phyloP scores from a whole-genome alignment of 345 rosid species.

The Stellera chamaejasme region DNA sequence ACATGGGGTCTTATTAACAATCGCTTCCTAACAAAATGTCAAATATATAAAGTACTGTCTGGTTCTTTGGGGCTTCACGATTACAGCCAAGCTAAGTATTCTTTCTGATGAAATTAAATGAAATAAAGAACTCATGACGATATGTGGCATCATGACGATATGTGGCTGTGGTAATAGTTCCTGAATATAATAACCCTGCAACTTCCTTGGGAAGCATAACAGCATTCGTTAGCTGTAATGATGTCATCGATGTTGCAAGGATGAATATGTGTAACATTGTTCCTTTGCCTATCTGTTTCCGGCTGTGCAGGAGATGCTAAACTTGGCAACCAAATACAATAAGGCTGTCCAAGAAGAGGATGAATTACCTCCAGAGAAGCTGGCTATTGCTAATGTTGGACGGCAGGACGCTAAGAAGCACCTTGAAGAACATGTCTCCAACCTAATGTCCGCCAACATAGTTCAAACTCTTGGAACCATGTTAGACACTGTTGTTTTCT shows the following conservation, averaged over 20 bases:
- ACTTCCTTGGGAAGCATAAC: too few relatives aligned
- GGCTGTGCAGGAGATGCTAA: conserved; percentile 81
- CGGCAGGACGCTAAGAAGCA: conserved; percentile 99
- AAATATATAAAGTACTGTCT: not conserved
- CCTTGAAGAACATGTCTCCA: conserved; percentile 90
- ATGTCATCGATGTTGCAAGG: too few relatives aligned
- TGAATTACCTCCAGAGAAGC: conserved; percentile 88
- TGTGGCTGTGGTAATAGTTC: too few relatives aligned
- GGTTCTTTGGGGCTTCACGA: conserved; percentile 1
- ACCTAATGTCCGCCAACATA: conserved; percentile 97
- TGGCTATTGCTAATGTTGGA: conserved; percentile 90
- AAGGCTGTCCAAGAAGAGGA: conserved; percentile 99
- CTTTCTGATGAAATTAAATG: too few relatives aligned
- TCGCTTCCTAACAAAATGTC: too few relatives aligned
- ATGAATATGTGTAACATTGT: too few relatives aligned
- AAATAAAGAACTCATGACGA: too few relatives aligned
- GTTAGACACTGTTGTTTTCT: conserved; percentile 95
- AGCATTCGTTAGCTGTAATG: too few relatives aligned
- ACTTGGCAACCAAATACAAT: conserved; percentile 72
- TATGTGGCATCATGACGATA: too few relatives aligned
- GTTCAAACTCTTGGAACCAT: conserved; percentile 95
- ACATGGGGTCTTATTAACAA: too few relatives aligned
- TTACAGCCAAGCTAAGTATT: too few relatives aligned
- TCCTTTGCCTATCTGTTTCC: not conserved
- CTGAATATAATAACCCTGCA: too few relatives aligned